Evolutionary conservation across 192 early-diverging fungal species (phyloP), one percentile per base, ranked within the genome.

Genomic region (Mortierella alpina): DNA sequence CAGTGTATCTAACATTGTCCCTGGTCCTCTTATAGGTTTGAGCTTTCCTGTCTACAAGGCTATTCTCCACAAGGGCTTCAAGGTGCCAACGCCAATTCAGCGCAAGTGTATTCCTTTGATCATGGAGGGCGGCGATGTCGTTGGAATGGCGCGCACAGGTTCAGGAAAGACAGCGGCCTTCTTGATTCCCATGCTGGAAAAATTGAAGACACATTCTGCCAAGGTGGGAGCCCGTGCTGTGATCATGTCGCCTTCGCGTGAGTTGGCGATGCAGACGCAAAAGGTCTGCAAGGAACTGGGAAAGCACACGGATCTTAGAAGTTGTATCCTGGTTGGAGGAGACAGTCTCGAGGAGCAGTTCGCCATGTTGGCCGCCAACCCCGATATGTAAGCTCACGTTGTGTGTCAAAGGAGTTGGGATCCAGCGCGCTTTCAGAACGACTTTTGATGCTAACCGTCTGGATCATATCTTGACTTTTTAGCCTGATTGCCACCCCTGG

Each of bases 21-120:
- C 50, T 51, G 13, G 4, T 51, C 59, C 11, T 53, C 23, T 41
- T 14, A 22, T 60, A 92, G 91, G 96, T 22, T 86, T 99, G 51
- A 93, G 93, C 42, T 90, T 91, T 59, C 87, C 89, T 41, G 84
- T 97, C 17, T 96, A 92, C 86, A 93, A 93, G 53, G 95, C 96
- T 14, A 89, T 99, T 72, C 70, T 92, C n/a, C 89, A 95, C 68
- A 95, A 96, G 72, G 97, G 97, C 7, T 99, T 96, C 86, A 97
- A 97, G 70, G 91, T 98, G 5, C 98, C 98, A n/a, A 99, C 98
- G 20, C 97, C 98, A 8, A 97, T 99, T 78, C 98, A 99, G 85
- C 92, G 98, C 59, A 95, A 95, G 82, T 88, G 94, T 41, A 97
- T 99, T 64, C 98, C 98, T 31, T 75, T 97, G 59, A 91, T 98